Evolutionary conservation across 192 early-diverging fungal genomes (phyloP).

Genomic region (Entomortierella chlamydospora): DNA sequence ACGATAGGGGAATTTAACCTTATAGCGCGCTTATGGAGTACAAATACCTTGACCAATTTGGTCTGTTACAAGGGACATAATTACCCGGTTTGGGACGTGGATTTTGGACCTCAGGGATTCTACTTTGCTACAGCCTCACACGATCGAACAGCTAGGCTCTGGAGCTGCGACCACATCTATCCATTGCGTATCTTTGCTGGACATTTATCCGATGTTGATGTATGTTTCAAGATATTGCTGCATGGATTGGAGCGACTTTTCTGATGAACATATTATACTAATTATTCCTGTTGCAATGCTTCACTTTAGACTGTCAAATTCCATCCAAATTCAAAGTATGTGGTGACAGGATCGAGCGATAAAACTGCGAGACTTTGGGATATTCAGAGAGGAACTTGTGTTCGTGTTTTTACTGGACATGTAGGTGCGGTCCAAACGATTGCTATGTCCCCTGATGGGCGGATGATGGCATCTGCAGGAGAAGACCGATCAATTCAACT

Average conservation of each 20-base stretch:
- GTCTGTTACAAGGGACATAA: constrained; percentile 97
- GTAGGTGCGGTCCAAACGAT: constrained; percentile 83
- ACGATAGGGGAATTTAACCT: not conserved
- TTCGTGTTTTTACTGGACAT: constrained; percentile 93
- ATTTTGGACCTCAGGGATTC: constrained; percentile 89
- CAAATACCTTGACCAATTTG: constrained; percentile 90
- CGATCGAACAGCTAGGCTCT: constrained; percentile 94
- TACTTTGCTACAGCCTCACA: constrained; percentile 98
- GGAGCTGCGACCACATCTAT: constrained; percentile 97
- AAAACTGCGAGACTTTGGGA: constrained; percentile 92
- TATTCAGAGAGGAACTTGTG: constrained; percentile 88
- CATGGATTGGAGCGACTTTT: too few species aligned
- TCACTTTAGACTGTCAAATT: constrained; percentile 83
- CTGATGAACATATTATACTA: too few species aligned
- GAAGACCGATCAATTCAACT: constrained; percentile 84
- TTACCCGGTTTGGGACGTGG: constrained; percentile 96
- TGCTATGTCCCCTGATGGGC: constrained; percentile 93
- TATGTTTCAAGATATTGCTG: constrained; percentile 53
- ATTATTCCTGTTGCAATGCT: not conserved
- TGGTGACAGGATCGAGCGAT: constrained; percentile 94
- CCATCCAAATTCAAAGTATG: constrained; percentile 96
- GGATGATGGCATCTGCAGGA: constrained; percentile 90
- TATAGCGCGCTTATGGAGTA: constrained; percentile 93
- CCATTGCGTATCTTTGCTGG: constrained; percentile 98
- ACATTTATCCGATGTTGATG: constrained; percentile 97